Conservation (phyloP, 495 filamentous ascomycete genomes). For the Penicillium atrosanguineum region DNA sequence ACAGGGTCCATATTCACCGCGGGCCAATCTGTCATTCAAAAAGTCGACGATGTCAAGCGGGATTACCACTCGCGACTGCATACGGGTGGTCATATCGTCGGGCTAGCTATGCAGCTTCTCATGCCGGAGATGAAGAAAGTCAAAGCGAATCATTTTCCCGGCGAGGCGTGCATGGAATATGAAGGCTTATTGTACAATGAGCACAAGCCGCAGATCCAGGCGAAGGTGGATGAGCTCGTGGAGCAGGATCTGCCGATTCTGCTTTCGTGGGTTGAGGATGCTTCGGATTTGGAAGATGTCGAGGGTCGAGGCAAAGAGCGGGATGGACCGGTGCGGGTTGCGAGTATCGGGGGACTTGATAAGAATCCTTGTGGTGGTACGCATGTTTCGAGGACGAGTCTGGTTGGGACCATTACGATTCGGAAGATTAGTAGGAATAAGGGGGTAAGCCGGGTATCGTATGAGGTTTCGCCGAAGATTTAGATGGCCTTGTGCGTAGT, state of each 20-base stretch:
- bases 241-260: conserved; percentile 48
- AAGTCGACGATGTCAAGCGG: conserved; percentile 53
- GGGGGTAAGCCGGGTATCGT: conserved; percentile 55
- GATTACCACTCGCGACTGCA: conserved; percentile 59
- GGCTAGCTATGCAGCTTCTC: conserved; percentile 55
- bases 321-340: conserved; percentile 35
- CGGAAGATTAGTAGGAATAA: conserved; percentile 60
- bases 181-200: conserved; percentile 57
- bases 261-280: conserved; percentile 47
- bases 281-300: conserved; percentile 30
- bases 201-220: conserved; percentile 56
- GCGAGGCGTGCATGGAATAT: conserved; percentile 59
- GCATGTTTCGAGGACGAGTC: conserved; percentile 53
- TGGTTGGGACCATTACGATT: conserved; percentile 53
- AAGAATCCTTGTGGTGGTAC: conserved; percentile 64
- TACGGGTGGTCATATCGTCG: conserved; percentile 64
- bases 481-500: neutral
- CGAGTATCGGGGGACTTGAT: conserved; percentile 58
- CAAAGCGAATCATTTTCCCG: conserved; percentile 63
- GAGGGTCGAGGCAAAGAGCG: conserved; percentile 44
- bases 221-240: conserved; percentile 52
- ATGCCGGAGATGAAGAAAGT: conserved; percentile 53
- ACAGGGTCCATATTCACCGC: conserved; percentile 20
- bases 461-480: conserved; percentile 34
- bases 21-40: conserved; percentile 47